These are phyloP conservation scores for Penicillium sp. DNA, from an alignment of 2,329 filamentous ascomycete genomes.

Conservation along the genomic window DNA sequence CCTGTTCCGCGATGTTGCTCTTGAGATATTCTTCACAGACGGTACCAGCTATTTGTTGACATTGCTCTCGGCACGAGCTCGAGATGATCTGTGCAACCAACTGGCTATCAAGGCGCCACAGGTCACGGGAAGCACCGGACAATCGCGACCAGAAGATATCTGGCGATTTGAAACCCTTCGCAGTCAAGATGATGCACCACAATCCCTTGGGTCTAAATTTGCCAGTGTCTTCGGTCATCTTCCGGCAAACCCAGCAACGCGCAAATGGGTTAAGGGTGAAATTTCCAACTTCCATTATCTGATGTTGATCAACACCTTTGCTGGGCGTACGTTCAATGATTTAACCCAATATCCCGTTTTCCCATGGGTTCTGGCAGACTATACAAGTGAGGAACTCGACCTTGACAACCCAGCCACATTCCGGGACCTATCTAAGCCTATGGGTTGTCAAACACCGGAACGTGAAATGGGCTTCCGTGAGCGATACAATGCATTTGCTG, in stretches of 20 bases:
- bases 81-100: constrained; percentile 78
- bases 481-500: constrained; percentile 80
- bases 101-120: constrained; percentile 79
- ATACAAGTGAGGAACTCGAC: constrained; percentile 89
- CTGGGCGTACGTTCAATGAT: constrained; percentile 95
- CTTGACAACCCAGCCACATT: constrained; percentile 80
- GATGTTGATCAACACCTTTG: constrained; percentile 98
- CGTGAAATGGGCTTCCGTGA: constrained; percentile 79
- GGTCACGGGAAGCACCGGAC: constrained; percentile 66
- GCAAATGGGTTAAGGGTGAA: constrained; percentile 88
- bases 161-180: constrained; percentile 89
- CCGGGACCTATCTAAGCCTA: constrained; percentile 89
- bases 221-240: constrained; percentile 87
- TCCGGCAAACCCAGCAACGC: constrained; percentile 78
- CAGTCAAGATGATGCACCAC: constrained; percentile 61
- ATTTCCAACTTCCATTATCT: constrained; percentile 98
- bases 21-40: constrained; percentile 98
- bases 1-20: constrained; percentile 88
- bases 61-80: constrained; percentile 67
- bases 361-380: constrained; percentile 94
- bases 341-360: constrained; percentile 98
- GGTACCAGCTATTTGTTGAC: constrained; percentile 93
- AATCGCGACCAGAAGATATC: constrained; percentile 78
- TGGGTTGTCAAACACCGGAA: constrained; percentile 81
- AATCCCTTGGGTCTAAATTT: constrained; percentile 80